A percentile compares a stretch with the other conserved stretches of the same genome.
Conservation (phyloP, 2,329 filamentous ascomycete species). For the Sclerotinia minor region DNA sequence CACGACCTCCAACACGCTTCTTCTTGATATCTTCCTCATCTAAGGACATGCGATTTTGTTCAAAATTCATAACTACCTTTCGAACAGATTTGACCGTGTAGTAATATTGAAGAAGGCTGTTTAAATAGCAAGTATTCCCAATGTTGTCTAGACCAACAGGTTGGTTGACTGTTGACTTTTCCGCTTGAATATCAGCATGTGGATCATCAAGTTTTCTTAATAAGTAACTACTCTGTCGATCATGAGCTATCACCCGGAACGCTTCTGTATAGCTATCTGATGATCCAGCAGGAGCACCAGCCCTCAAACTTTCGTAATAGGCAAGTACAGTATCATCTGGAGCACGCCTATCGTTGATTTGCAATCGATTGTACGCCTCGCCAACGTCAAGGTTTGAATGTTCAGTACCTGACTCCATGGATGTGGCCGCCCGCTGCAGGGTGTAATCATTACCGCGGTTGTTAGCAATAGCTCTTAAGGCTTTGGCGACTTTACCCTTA, state of each 20-base stretch:
- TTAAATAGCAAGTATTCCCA: conserved; percentile 96
- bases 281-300: conserved; percentile 36
- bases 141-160: conserved; percentile 91
- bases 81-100: conserved; percentile 84
- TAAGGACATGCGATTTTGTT: conserved; percentile 67
- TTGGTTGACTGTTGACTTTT: conserved; percentile 49
- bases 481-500: conserved; percentile 38
- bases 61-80: conserved; percentile 75
- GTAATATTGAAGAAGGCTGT: conserved; percentile 93
- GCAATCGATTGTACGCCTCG: conserved; percentile 41
- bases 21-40: conserved; percentile 61
- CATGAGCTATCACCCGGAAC: conserved; percentile 39
- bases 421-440: conserved; percentile 36
- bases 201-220: conserved; percentile 42
- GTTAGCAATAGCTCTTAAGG: conserved; percentile 39
- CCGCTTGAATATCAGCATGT: conserved; percentile 38
- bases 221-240: conserved; percentile 40
- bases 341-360: conserved; percentile 34
- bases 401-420: conserved; percentile 37
- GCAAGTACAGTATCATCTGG: conserved; percentile 40
- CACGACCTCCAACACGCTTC: conserved; percentile 75
- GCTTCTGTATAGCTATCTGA: conserved; percentile 41
- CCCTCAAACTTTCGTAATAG: conserved; percentile 39
- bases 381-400: conserved; percentile 33
- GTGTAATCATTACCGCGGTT: conserved; percentile 34